Evolutionary conservation across 83 land plant genomes (phyloP).

Genomic region (Picea engelmannii): DNA sequence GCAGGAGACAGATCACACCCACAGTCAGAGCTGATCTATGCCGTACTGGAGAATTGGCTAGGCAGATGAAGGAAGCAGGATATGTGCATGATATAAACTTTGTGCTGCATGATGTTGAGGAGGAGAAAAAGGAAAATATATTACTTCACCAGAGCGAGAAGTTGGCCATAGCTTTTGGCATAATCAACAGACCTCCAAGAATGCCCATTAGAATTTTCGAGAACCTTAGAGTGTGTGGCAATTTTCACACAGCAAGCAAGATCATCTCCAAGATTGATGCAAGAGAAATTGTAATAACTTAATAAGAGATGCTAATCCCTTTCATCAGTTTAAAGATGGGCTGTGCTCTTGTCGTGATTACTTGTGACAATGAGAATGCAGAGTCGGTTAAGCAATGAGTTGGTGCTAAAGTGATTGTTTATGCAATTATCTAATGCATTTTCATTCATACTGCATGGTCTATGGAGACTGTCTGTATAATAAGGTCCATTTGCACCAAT

Average conservation of each 20-base stretch:
- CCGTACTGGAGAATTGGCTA: slow-evolving; percentile 14
- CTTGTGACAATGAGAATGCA: neutral
- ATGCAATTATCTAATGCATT: too few species aligned
- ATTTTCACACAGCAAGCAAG: neutral
- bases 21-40: slow-evolving; percentile 8
- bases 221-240: neutral
- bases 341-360: neutral
- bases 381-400: too few species aligned
- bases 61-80: slow-evolving; percentile 25
- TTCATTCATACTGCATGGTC: too few species aligned
- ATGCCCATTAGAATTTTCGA: slow-evolving; percentile 1
- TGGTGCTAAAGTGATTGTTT: too few species aligned
- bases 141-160: neutral
- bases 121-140: neutral
- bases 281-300: neutral
- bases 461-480: too few species aligned
- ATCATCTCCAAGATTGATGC: neutral
- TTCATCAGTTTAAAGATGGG: slow-evolving; percentile 5
- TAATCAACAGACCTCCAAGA: neutral
- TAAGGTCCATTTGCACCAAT: too few species aligned
- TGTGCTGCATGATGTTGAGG: slow-evolving; percentile 7
- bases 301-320: neutral
- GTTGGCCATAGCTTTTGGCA: slow-evolving; percentile 8
- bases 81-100: slow-evolving; percentile 22
- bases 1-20: slow-evolving; percentile 7